phyloP scores from a whole-genome alignment of 306 rosid species.

The Cicer arietinum region DNA sequence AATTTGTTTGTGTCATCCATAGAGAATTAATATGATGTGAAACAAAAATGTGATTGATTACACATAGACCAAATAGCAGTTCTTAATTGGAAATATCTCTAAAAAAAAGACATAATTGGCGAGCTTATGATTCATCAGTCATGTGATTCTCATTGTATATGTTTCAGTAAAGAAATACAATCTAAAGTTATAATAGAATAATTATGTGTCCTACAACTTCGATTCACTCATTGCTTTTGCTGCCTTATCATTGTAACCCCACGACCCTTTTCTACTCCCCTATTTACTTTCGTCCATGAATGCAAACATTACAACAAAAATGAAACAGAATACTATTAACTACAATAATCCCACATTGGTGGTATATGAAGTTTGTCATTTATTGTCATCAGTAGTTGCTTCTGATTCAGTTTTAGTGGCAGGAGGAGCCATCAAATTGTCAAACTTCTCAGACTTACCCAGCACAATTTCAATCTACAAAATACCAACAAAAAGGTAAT shows the following conservation, averaged over 20 bases:
- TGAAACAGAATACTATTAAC: conserved; percentile 47
- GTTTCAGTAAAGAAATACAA: conserved; percentile 51
- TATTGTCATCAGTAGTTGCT: conserved; percentile 53
- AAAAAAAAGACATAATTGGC: neutral
- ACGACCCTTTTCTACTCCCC: conserved; percentile 49
- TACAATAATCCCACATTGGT: conserved; percentile 58
- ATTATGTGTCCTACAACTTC: conserved; percentile 56
- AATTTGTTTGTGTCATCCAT: conserved; percentile 9
- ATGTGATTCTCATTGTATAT: conserved; percentile 28
- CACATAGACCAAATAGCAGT: neutral
- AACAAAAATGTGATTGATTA: neutral
- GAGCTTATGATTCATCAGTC: conserved; percentile 38
- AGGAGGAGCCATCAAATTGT: conserved; percentile 61
- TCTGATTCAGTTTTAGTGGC: conserved; percentile 51
- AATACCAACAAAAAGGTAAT: neutral
- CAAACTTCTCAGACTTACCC: conserved; percentile 91
- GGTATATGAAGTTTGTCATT: conserved; percentile 48
- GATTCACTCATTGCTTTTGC: conserved; percentile 39
- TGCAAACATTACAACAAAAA: conserved; percentile 48
- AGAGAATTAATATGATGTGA: neutral
- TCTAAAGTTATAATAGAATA: conserved; percentile 44
- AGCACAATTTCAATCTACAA: conserved; percentile 89
- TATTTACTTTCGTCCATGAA: conserved; percentile 49
- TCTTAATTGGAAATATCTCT: conserved; percentile 17
- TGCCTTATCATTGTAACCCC: conserved; percentile 39